These are phyloP conservation scores for Wakefieldia striispora DNA, from an alignment of 768 basidiomycete genomes.

Conservation along the genomic window DNA sequence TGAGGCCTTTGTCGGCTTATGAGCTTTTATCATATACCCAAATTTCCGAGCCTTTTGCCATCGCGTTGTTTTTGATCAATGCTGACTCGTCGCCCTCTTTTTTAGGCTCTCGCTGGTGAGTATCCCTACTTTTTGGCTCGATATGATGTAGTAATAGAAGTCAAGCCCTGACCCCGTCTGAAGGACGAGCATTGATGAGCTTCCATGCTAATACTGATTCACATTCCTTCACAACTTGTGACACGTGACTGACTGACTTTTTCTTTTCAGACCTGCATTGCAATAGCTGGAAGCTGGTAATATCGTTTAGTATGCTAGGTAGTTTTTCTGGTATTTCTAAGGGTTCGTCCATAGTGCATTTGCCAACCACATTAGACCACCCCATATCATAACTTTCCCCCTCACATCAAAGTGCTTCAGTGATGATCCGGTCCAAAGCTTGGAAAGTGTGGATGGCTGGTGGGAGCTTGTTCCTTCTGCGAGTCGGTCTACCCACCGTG, in stretches of 20 bases:
- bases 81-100: conserved; percentile 15
- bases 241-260: conserved; percentile 16
- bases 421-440: conserved; percentile 30
- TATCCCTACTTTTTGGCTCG: conserved; percentile 12
- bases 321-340: conserved; percentile 1
- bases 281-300: background rate
- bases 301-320: conserved; percentile 1
- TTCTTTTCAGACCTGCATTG: conserved; percentile 5
- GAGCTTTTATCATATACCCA: conserved; percentile 80
- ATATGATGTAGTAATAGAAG: conserved; percentile 79
- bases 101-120: conserved; percentile 32
- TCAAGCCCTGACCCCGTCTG: conserved; percentile 85
- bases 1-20: conserved; percentile 61
- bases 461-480: conserved; percentile 32
- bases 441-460: conserved; percentile 22
- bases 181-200: conserved; percentile 73
- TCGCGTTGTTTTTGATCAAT: background rate
- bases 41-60: conserved; percentile 70
- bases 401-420: conserved; percentile 40
- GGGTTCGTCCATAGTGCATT: conserved; percentile 58
- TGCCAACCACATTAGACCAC: conserved; percentile 57
- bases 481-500: conserved; percentile 52
- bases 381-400: conserved; percentile 40
- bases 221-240: background rate
- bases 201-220: conserved; percentile 89